Conservation (phyloP, 257 asterid species). For the Forsythia viridissima region DNA sequence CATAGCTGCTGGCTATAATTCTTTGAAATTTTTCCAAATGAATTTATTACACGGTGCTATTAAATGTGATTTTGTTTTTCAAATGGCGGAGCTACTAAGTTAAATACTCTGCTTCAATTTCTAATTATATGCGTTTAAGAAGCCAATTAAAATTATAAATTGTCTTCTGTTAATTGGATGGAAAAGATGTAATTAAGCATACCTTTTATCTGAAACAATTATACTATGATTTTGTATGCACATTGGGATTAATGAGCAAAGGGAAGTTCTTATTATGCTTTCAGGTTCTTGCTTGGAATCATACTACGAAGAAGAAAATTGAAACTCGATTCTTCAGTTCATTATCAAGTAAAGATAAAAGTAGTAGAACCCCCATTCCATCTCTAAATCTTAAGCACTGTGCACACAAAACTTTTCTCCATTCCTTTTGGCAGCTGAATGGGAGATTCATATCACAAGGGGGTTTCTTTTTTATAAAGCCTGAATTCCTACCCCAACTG, state of each 20-base stretch:
- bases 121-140: background rate
- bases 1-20: background rate
- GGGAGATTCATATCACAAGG: conserved; percentile 33
- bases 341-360: conserved; percentile 27
- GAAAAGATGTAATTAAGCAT: background rate
- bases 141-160: background rate
- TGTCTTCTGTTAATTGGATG: background rate
- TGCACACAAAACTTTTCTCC: conserved; percentile 25
- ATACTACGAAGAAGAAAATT: conserved; percentile 27
- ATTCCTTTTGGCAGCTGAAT: conserved; percentile 37
- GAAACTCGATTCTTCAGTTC: conserved; percentile 34
- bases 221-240: background rate
- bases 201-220: background rate
- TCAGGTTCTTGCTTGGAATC: conserved; percentile 47
- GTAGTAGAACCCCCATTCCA: conserved; percentile 18
- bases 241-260: background rate
- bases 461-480: conserved; percentile 34
- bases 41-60: background rate
- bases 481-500: conserved; percentile 30
- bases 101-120: background rate
- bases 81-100: background rate
- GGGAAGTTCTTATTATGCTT: background rate
- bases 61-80: background rate
- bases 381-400: conserved; percentile 22
- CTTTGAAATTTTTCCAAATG: background rate